These are phyloP conservation scores for Suillus ampliporus DNA, from an alignment of 768 basidiomycete genomes.

Conservation along the genomic window DNA sequence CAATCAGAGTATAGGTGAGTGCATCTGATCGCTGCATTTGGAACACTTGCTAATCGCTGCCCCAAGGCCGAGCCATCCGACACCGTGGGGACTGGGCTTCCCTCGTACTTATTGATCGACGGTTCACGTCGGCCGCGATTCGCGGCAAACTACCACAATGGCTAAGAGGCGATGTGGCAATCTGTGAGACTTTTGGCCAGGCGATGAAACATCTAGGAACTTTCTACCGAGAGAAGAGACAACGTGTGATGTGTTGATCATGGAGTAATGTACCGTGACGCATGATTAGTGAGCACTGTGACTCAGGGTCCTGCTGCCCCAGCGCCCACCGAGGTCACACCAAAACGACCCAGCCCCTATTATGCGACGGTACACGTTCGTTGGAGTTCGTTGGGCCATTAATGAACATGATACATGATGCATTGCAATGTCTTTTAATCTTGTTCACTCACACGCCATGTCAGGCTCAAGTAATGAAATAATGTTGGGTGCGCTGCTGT, in stretches of 20 bases:
- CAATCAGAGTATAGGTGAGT: constrained; percentile 93
- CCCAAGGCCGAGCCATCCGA: constrained; percentile 89
- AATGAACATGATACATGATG: no score
- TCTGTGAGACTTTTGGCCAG: constrained; percentile 72
- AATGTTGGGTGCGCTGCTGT: neutral
- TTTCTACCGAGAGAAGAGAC: constrained; percentile 70
- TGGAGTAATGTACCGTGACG: no score
- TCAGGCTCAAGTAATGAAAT: no score
- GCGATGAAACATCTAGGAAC: constrained; percentile 67
- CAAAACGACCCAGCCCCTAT: neutral
- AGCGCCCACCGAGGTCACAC: no score
- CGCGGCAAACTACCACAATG: constrained; percentile 86
- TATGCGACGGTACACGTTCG: no score
- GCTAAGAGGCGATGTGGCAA: constrained; percentile 70
- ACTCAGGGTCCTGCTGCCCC: no score
- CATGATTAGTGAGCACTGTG: neutral
- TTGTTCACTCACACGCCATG: no score
- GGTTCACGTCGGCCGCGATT: constrained; percentile 75
- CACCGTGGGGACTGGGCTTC: constrained; percentile 93
- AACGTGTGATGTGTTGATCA: constrained; percentile 6
- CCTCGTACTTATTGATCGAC: constrained; percentile 83
- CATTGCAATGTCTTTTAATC: no score
- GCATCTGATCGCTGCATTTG: neutral
- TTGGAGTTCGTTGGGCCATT: no score
- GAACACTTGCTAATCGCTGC: constrained; percentile 7